Conservation (phyloP, 257 asterid genomes). For the Solanum etuberosum region DNA sequence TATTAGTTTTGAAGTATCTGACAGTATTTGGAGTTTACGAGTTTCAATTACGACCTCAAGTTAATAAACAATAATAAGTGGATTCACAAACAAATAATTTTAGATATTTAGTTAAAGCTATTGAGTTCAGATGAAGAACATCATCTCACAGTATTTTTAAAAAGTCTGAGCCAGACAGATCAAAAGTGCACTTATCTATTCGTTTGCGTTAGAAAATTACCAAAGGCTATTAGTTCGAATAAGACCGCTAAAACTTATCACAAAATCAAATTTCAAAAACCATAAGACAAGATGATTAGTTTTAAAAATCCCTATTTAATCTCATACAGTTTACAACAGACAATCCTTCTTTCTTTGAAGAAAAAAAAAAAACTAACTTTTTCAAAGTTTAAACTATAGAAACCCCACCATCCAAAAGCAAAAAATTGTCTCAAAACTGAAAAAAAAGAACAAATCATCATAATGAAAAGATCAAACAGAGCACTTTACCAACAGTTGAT, state of each 20-base stretch:
- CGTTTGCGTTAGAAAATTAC: background rate
- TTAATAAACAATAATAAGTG: background rate
- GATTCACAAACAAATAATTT: background rate
- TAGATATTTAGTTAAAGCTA: fast-evolving
- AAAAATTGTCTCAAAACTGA: background rate
- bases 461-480: conserved; percentile 11
- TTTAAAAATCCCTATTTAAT: background rate
- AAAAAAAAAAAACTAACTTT: background rate
- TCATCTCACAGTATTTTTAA: background rate
- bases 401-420: background rate
- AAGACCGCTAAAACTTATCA: background rate
- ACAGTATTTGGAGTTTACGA: background rate
- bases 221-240: background rate
- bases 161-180: background rate
- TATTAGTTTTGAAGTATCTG: background rate
- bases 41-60: background rate
- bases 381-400: background rate
- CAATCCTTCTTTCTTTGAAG: background rate
- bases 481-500: conserved; percentile 12
- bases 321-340: background rate
- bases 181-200: background rate
- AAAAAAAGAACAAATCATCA: conserved; percentile 6
- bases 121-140: no score
- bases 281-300: background rate
- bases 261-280: background rate